Evolutionary conservation across 148 eudicot species (phyloP), one percentile per base, ranked within the genome.

Genomic region (Fagopyrum homotropicum): DNA sequence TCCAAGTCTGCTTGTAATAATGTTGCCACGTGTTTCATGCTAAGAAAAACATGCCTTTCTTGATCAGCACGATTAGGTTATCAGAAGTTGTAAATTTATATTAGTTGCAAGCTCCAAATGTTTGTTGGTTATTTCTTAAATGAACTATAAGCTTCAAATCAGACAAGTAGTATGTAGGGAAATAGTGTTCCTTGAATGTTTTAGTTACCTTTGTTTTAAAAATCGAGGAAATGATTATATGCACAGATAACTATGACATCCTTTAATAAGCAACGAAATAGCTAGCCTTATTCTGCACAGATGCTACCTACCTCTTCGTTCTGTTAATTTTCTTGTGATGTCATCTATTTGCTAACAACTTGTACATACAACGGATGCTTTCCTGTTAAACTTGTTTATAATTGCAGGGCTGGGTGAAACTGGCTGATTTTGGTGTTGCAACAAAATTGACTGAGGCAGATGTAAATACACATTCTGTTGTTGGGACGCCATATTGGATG

Each of bases 401-500:
- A 66, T 66, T 66, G 80, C 93, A 96, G 99, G 99, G 99, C 80
- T 87, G 93, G 73, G 99, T 96, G 80, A 96, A 96, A 83, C 93
- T 96, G 77, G 99, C 99, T 80, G 98, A 92, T 89, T 96, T 96
- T 83, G 99, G 99, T 50, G 99, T 96, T 75, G 99, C 99, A 35
- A 96, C 99, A 43, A 96, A 96, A 80, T 82, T 96, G 68, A 92
- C 94, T 16, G 99, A 96, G 79, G 99, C 99, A 72, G 98, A 96
- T 89, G 86, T 86, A 56, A 96, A 92, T 76, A 96, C 99, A 63
- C 99, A 92, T 85, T 96, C 98, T 79, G 99, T 96, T 75, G 99
- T 92, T 78, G 99, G 99, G 78, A 96, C 99, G 35, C 99, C 99
- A 15, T 96, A 96, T 77, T 96, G 99, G 98, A 92, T 96, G 99